A percentile compares a stretch with the other conserved stretches of the same genome.
These are phyloP conservation scores for Carex littledalei DNA, from an alignment of 176 grass and related monocot genomes.

Conservation along the genomic window DNA sequence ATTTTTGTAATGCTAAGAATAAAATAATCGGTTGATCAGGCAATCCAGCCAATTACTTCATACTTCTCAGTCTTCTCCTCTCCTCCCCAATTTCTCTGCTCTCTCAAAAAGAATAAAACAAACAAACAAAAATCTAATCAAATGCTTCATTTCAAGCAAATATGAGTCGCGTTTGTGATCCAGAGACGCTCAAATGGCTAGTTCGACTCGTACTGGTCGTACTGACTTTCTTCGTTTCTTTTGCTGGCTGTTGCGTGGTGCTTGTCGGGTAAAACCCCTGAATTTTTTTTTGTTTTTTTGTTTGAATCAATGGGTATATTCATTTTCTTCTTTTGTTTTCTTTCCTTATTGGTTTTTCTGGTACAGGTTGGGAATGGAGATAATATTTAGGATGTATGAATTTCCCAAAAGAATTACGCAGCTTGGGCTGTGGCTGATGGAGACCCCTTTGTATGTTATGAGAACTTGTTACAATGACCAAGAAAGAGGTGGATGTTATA, in stretches of 20 bases:
- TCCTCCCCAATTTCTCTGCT: neutral
- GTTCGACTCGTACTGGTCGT: neutral
- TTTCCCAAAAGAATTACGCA: constrained; percentile 9
- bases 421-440: constrained; percentile 13
- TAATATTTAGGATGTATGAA: neutral
- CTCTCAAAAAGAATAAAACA: neutral
- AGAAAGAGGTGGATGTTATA: neutral
- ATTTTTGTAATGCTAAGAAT: neutral
- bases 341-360: neutral
- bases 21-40: neutral
- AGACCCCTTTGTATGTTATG: constrained; percentile 13
- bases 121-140: neutral
- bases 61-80: neutral
- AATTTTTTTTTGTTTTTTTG: neutral
- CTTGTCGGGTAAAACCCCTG: neutral
- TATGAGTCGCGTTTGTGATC: neutral
- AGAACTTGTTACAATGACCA: constrained; percentile 4
- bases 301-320: neutral
- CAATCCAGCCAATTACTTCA: neutral
- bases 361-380: neutral
- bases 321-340: neutral
- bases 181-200: constrained; percentile 6
- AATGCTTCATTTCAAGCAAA: neutral
- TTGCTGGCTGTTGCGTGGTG: neutral
- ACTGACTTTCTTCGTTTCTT: constrained; percentile 7